A percentile compares a stretch with the other conserved stretches of the same genome.
Conservation (phyloP, 2,329 filamentous ascomycete species). For the Bisporella sp. region DNA sequence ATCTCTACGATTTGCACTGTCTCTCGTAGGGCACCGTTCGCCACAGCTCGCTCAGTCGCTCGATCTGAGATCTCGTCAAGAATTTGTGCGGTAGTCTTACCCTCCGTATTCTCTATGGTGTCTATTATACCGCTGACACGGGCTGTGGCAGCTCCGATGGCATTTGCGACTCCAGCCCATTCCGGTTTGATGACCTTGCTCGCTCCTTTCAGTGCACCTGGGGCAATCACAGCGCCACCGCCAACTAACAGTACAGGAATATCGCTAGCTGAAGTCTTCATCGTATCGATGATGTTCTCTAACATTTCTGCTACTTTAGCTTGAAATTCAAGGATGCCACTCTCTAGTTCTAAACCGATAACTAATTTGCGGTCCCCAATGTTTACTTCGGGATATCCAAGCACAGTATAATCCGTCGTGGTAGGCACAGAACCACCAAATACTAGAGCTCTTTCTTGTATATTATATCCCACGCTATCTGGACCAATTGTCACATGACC, state of each 20-base stretch:
- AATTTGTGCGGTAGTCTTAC: constrained; percentile 11
- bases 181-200: constrained; percentile 41
- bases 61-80: constrained; percentile 9
- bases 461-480: constrained; percentile 44
- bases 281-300: constrained; percentile 43
- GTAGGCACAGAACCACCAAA: constrained; percentile 48
- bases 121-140: constrained; percentile 19
- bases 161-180: constrained; percentile 48
- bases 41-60: constrained; percentile 14
- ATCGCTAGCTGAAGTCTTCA: constrained; percentile 46
- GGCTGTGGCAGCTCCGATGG: constrained; percentile 46
- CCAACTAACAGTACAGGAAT: constrained; percentile 49
- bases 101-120: constrained; percentile 13
- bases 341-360: constrained; percentile 11
- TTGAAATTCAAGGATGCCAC: constrained; percentile 14
- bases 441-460: constrained; percentile 39
- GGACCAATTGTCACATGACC: constrained; percentile 39
- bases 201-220: constrained; percentile 38
- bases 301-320: constrained; percentile 35
- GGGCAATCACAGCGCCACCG: constrained; percentile 44
- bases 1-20: constrained; percentile 14
- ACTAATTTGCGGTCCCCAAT: constrained; percentile 11
- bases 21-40: constrained; percentile 12
- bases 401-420: constrained; percentile 42
- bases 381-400: constrained; percentile 11